Base-by-base conservation (phyloP, 75 land plant species). In the Cryptomeria japonica region DNA sequence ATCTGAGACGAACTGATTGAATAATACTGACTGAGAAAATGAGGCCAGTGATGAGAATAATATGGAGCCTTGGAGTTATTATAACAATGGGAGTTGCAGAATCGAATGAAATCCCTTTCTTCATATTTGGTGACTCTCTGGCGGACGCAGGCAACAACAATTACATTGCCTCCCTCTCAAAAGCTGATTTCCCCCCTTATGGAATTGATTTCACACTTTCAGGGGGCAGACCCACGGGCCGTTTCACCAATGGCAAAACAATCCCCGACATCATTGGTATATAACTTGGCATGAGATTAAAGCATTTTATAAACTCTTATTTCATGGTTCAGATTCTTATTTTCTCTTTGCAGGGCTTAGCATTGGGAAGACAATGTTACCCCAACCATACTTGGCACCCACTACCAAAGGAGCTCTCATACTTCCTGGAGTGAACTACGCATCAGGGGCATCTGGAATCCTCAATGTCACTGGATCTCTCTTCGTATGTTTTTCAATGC, bases 381-480 rank as follows among this genome's bases (percentile, higher is more conserved):
- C 91, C 28, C 97, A 96, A 75, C 95, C 98, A 22, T 97, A 93
- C 84, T 79, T 96, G 85, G 97, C 91, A 61, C 97, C 97, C 14
- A 91, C 90, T 1, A 92, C 96, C 76, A 68, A 39, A 0, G 98
- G 98, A 41, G 32, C 76, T n/a, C 80, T 85, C 44, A 83, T 96
- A 36, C 89, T 95, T 4, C 49, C 87, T 10, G 98, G 98, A 25
- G 97, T 96, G 46, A 97, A 96, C 86, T 97, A 94, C 85, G 98
- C 95, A 18, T 97, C 98, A 46, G 98, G 96, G 31, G 95, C 91
- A 56, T 95, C 91, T 41, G 98, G 98, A 78, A 97, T 96, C 56
- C 92, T 97, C 3, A 93, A 97, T 87, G 31, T 90, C 14, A 95
- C 94, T 15, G 98, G 98, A 37, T 76, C 79, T 0, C 85, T 94